Base-by-base conservation (phyloP, 768 basidiomycete genomes). In the Leucocoprinus birnbaumii region DNA sequence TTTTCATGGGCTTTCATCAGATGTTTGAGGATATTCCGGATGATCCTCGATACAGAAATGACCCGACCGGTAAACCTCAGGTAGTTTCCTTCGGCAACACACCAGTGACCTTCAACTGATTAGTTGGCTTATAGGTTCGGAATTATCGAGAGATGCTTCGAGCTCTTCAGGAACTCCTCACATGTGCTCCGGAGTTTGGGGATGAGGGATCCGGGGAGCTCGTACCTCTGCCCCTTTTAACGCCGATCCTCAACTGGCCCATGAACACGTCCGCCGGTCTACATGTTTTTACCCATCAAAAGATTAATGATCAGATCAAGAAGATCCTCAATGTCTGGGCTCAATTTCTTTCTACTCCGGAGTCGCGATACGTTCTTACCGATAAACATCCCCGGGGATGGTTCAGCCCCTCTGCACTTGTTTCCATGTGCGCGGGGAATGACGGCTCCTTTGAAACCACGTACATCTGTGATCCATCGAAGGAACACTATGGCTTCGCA, bases 301-400 rank as follows among this genome's bases (percentile, higher is more conserved):
- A 61, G 18, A 65, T 62, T 19, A 49, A 60, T n/a, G 44, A 45
- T 19, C 55, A 53, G 25, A 53, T 65, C 37, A 61, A 60, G 37
- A 50, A 56, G 35, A 65, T 83, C 43, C 73, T 82, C 56, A 65
- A 74, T 48, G 66, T 65, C 19, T 84, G 81, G 81, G 66, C 71
- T n/a, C 57, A 53, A 11, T 82, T 69, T 67, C 73, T 84, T 43
- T 59, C 62, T 16, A 76, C 77, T 2, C 65, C 71, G 5, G 70
- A 61, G 3, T 81, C 79, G 2, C 61, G 71, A 41, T 45, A 63
- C 16, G 75, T 78, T 19, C 65, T 82, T 43, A 68, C 57, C 43
- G n/a, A n/a, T n/a, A 34, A 55, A 2, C 59, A 64, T 11, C 57
- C 63, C 2, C 61, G 64, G n/a, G 74, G 75, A 0, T 82, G 80